Conservation (phyloP, 176 grass and related monocot genomes). For the Poa pratensis region DNA sequence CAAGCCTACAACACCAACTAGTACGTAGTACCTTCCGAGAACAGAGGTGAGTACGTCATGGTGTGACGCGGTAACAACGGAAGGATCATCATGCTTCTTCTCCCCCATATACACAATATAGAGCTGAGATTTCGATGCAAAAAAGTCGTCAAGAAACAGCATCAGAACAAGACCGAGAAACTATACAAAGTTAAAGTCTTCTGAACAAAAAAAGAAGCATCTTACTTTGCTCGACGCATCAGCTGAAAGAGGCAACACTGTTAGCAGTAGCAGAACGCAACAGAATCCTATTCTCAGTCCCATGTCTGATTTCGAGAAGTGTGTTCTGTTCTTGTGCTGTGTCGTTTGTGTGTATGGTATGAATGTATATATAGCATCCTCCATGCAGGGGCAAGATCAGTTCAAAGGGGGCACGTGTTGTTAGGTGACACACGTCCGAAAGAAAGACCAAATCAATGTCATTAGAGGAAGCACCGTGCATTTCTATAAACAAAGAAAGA, state of each 20-base stretch:
- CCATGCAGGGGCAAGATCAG: neutral
- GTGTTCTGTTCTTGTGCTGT: neutral
- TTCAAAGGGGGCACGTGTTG: neutral
- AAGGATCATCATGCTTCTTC: conserved; percentile 36
- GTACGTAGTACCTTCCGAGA: conserved; percentile 26
- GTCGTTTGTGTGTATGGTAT: neutral
- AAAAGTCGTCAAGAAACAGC: neutral
- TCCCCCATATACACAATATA: conserved; percentile 45
- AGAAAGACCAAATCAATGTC: neutral
- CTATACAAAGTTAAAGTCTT: neutral
- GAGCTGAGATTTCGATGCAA: conserved; percentile 21
- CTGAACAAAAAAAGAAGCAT: neutral
- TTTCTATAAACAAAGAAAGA: too few species aligned
- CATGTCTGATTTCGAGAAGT: neutral
- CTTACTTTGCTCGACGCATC: conserved; percentile 32
- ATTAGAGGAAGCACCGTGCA: neutral
- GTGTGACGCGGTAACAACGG: conserved; percentile 11
- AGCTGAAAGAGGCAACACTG: neutral
- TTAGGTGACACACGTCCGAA: neutral
- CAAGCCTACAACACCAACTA: too few species aligned
- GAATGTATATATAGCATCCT: neutral
- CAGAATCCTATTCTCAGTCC: neutral
- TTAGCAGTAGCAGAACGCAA: conserved; percentile 1
- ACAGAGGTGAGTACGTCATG: conserved; percentile 17
- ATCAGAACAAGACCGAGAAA: neutral